Base-by-base conservation (phyloP, 805 yeast species). In the Ogataea trehaloabstinens region DNA sequence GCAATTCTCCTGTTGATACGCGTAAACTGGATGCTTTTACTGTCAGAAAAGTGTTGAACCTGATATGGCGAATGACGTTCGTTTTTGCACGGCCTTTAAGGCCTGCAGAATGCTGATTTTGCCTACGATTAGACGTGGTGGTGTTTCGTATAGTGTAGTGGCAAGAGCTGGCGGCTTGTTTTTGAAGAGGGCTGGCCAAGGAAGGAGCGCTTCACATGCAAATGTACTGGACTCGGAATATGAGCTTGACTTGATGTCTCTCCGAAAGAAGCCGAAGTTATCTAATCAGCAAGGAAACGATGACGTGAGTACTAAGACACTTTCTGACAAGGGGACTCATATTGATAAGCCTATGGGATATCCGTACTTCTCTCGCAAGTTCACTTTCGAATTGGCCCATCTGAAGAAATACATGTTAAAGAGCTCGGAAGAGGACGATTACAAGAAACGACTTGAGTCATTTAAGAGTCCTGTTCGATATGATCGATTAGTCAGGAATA, bases 271-370 rank as follows among this genome's bases (percentile, higher is more conserved):
- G 19, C 33, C 18, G 8, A n/a, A 7, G 15, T n/a, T 16, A 7
- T 8, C 31, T 8, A n/a, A 12, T 8, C 16, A 28, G 15, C 8
- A n/a, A 28, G 31, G 18, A 7, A 28, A 28, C 8, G 8, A 7
- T 10, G 11, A 8, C 25, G 25, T 22, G 25, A 12, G 25, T 12
- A 22, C 25, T 8, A 12, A 8, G 11, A 22, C 25, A 22, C 25
- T 22, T 8, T n/a, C n/a, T n/a, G n/a, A n/a, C n/a, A 8, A 22
- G 12, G 25, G 25, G 11, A 8, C 25, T 22, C 25, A 10, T 22
- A 13, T 31, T 10, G 4, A 20, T 15, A 41, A 41, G 32, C 59
- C 61, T 17, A 36, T 42, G 31, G 63, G 61, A 4, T 58, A 46
- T 30, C 34, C 48, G 0, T 46, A 53, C 24, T 48, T 60, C 32